Conservation (phyloP, 495 filamentous ascomycete genomes). For the Staphylotrichum tortipilum region DNA sequence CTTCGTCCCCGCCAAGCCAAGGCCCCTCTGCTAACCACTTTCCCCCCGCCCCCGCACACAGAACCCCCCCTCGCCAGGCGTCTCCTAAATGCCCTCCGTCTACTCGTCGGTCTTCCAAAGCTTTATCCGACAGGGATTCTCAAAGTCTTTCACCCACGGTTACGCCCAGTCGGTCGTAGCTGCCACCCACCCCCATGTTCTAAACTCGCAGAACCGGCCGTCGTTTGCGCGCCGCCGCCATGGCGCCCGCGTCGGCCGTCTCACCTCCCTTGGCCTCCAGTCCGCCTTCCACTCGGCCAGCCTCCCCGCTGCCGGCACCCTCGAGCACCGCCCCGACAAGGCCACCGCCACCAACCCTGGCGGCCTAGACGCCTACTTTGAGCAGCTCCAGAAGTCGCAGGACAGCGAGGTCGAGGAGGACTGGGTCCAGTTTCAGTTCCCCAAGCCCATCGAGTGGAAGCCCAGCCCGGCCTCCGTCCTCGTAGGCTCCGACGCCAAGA, state of each 20-base stretch:
- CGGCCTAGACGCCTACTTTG: slow-evolving; percentile 77
- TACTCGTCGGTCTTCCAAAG: slow-evolving; percentile 58
- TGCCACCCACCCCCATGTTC: slow-evolving; percentile 75
- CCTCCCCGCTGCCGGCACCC: slow-evolving; percentile 19
- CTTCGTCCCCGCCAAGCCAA: no score
- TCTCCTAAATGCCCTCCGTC: slow-evolving; percentile 54
- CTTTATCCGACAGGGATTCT: slow-evolving; percentile 92
- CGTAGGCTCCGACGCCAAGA: slow-evolving; percentile 42
- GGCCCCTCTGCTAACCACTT: neutral
- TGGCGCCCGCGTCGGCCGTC: slow-evolving; percentile 47
- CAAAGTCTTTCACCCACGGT: slow-evolving; percentile 92
- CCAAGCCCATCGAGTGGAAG: slow-evolving; percentile 80
- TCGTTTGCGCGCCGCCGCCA: slow-evolving; percentile 42
- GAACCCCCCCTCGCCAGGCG: slow-evolving; percentile 35
- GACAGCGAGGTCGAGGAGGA: slow-evolving; percentile 59
- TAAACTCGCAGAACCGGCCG: slow-evolving; percentile 57
- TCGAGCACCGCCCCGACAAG: slow-evolving; percentile 39
- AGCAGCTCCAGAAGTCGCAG: slow-evolving; percentile 73
- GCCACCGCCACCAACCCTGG: slow-evolving; percentile 29
- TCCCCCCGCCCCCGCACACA: slow-evolving; percentile 12
- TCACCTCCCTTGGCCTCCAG: slow-evolving; percentile 56
- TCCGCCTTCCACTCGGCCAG: slow-evolving; percentile 59
- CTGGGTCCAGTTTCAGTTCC: slow-evolving; percentile 86
- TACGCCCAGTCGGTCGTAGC: slow-evolving; percentile 97
- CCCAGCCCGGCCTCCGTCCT: slow-evolving; percentile 43